Percentiles rank a stretch among this genome's conserved stretches.
Conservation (phyloP, 164 flowering plant genomes). For the Chimonanthus salicifolius region DNA sequence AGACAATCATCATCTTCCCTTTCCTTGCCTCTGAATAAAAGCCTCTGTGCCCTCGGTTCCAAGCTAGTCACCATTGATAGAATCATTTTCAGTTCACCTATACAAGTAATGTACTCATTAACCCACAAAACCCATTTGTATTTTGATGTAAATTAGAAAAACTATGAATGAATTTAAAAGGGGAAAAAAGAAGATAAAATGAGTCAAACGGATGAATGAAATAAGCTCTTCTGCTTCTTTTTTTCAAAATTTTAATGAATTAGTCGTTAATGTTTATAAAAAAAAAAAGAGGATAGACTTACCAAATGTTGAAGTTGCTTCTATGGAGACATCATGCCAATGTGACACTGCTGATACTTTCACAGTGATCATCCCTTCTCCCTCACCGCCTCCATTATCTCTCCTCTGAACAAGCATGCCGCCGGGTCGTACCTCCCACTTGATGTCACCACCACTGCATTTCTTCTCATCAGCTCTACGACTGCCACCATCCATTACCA, state of each 20-base stretch:
- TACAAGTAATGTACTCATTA: background rate
- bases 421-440: conserved; percentile 88
- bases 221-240: too few relatives aligned
- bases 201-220: too few relatives aligned
- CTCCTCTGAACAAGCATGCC: conserved; percentile 94
- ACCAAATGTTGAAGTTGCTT: conserved; percentile 86
- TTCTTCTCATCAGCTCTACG: conserved; percentile 12
- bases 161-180: background rate
- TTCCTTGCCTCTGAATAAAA: conserved; percentile 78
- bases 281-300: conserved; percentile 5
- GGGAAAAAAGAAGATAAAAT: background rate
- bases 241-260: background rate
- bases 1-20: conserved; percentile 68
- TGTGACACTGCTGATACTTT: conserved; percentile 55
- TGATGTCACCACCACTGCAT: conserved; percentile 30
- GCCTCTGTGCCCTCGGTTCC: conserved; percentile 73
- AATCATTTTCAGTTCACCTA: conserved; percentile 76
- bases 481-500: conserved; percentile 2
- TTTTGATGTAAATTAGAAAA: too few relatives aligned
- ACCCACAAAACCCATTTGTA: background rate
- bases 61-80: conserved; percentile 54
- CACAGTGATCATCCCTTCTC: conserved; percentile 42
- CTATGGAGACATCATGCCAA: conserved; percentile 68
- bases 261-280: background rate
- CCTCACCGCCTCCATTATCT: conserved; percentile 29